These are phyloP conservation scores for Henckelia pumila DNA, from an alignment of 257 asterid genomes.

Conservation along the genomic window DNA sequence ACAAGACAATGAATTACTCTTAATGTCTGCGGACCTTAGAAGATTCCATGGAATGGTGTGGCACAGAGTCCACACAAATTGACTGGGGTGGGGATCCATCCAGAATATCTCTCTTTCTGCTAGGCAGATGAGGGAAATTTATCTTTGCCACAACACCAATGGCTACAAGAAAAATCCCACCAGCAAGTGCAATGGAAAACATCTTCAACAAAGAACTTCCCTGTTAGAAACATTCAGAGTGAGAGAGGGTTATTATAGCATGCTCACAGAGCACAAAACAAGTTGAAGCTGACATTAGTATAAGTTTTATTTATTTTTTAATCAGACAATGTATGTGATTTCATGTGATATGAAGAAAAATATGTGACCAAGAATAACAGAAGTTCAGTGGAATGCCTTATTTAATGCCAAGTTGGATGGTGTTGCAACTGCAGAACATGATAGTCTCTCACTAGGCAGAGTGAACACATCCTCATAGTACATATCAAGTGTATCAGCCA, in stretches of 20 bases:
- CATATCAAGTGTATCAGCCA: conserved; percentile 75
- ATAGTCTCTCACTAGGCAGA: conserved; percentile 59
- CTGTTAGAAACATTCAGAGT: conserved; percentile 41
- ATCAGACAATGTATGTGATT: not conserved
- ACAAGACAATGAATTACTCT: conserved; percentile 9
- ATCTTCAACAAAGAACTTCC: conserved; percentile 51
- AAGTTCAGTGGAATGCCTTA: conserved; percentile 45
- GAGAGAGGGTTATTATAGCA: not conserved
- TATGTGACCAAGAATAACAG: not conserved
- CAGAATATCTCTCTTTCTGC: conserved; percentile 36
- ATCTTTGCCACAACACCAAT: conserved; percentile 49
- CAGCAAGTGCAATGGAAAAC: conserved; percentile 46
- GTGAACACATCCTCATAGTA: conserved; percentile 86
- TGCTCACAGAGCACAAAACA: not conserved
- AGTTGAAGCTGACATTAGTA: not conserved
- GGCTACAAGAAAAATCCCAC: conserved; percentile 64
- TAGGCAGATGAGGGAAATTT: conserved; percentile 45
- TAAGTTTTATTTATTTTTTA: not conserved
- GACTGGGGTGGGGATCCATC: conserved; percentile 33
- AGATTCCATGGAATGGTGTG: conserved; percentile 40
- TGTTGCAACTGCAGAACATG: conserved; percentile 52
- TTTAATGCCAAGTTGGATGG: conserved; percentile 38
- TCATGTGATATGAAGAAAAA: conserved; percentile 10
- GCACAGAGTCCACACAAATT: conserved; percentile 33
- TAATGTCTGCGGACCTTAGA: conserved; percentile 48